Evolutionary conservation across 1,284 basidiomycete species (phyloP).

Genomic region (Chalciporus sp.): DNA sequence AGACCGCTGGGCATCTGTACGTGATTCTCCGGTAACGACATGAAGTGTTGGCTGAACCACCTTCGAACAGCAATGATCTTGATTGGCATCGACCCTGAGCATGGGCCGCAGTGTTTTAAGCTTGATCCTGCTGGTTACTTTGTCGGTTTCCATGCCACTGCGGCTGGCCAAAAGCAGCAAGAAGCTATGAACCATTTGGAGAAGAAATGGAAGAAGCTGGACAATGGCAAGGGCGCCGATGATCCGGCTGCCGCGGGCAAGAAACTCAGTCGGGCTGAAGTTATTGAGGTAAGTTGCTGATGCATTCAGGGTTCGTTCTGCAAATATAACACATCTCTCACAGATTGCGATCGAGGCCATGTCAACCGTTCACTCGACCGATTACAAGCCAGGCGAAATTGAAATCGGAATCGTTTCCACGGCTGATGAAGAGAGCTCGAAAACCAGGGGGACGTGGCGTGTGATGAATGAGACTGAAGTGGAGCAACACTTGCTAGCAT

Average conservation of each 20-base stretch:
- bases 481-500: conserved; percentile 83
- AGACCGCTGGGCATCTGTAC: conserved; percentile 93
- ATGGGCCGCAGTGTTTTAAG: conserved; percentile 95
- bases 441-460: conserved; percentile 77
- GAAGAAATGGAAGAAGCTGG: conserved; percentile 98
- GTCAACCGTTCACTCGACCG: conserved; percentile 90
- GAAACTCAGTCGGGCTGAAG: conserved; percentile 64
- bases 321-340: conserved; percentile 8
- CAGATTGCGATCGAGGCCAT: conserved; percentile 95
- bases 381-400: conserved; percentile 91
- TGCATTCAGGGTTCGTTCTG: conserved; percentile 17
- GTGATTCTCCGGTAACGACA: conserved; percentile 28
- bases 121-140: conserved; percentile 99
- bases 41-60: conserved; percentile 4
- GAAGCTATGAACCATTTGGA: conserved; percentile 99
- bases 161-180: conserved; percentile 96
- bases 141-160: conserved; percentile 96
- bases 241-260: conserved; percentile 72
- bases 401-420: conserved; percentile 85
- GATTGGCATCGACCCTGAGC: conserved; percentile 90
- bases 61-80: conserved; percentile 83
- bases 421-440: conserved; percentile 64
- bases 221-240: conserved; percentile 73
- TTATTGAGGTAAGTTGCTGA: conserved; percentile 73
- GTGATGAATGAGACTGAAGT: conserved; percentile 85